Conservation (phyloP, 768 basidiomycete species). For the Russula foetens region DNA sequence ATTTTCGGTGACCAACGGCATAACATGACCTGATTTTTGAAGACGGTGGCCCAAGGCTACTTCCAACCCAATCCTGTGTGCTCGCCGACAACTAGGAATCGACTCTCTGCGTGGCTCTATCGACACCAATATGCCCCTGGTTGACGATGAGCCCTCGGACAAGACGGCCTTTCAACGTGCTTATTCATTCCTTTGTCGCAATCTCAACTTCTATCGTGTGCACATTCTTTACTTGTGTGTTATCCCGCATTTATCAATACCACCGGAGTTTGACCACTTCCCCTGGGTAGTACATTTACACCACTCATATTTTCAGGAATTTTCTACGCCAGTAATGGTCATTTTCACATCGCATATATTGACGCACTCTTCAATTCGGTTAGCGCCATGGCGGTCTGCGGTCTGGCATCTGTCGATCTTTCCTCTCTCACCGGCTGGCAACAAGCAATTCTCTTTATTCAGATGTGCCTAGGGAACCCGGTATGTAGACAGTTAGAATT, state of each 20-base stretch:
- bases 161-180: not conserved
- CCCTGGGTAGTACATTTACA: constrained; percentile 49
- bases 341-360: constrained; percentile 59
- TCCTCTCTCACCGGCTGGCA: constrained; percentile 63
- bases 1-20: not conserved
- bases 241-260: not conserved
- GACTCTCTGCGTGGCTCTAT: not conserved
- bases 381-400: constrained; percentile 72
- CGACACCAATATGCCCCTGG: not conserved
- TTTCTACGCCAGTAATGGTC: constrained; percentile 78
- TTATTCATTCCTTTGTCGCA: constrained; percentile 13
- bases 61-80: not conserved
- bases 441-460: constrained; percentile 60
- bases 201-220: constrained; percentile 43
- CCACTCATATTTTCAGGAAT: constrained; percentile 75
- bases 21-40: not conserved
- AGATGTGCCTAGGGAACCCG: constrained; percentile 71
- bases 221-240: constrained; percentile 38
- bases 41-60: not conserved
- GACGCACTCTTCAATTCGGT: constrained; percentile 74
- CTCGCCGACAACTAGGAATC: not conserved
- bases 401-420: constrained; percentile 62
- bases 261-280: not conserved
- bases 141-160: not conserved
- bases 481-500: constrained; percentile 37